These are phyloP conservation scores for Alternaria angustiovoidea DNA, from an alignment of 2,329 filamentous ascomycete species.

Conservation along the genomic window DNA sequence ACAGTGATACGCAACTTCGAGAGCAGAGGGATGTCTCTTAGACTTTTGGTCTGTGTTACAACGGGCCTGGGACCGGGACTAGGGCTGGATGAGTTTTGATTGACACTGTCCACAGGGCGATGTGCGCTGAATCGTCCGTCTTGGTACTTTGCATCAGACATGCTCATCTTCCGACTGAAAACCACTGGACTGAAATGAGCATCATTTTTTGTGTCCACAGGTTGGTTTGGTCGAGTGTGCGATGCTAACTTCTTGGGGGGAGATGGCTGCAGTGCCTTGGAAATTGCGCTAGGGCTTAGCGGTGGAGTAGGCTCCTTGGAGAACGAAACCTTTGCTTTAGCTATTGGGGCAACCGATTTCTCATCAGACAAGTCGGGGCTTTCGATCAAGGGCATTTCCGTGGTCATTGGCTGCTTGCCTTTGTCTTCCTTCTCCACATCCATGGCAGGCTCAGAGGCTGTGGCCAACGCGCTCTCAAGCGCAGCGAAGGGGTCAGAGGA, in stretches of 20 bases:
- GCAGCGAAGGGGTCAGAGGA: slow-evolving; percentile 38
- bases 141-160: slow-evolving; percentile 64
- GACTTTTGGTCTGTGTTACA: slow-evolving; percentile 27
- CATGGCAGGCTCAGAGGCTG: slow-evolving; percentile 10
- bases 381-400: background rate
- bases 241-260: slow-evolving; percentile 27
- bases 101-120: background rate
- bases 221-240: slow-evolving; percentile 15
- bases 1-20: slow-evolving; percentile 44
- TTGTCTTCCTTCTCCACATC: slow-evolving; percentile 8
- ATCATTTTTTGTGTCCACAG: slow-evolving; percentile 34
- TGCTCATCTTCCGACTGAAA: slow-evolving; percentile 59
- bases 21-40: slow-evolving; percentile 40
- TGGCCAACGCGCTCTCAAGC: slow-evolving; percentile 40
- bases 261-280: slow-evolving; percentile 58
- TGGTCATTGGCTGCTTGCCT: slow-evolving; percentile 3
- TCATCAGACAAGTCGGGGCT: background rate
- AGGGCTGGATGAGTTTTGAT: slow-evolving; percentile 13
- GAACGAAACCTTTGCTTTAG: background rate
- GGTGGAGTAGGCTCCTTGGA: slow-evolving; percentile 45
- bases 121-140: slow-evolving; percentile 54
- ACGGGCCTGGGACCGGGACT: slow-evolving; percentile 2
- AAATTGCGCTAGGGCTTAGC: slow-evolving; percentile 53
- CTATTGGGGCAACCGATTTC: background rate
- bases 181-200: slow-evolving; percentile 61